Percentiles rank a stretch among this genome's conserved stretches.
These are phyloP conservation scores for Grosmannia clavigera DNA, from an alignment of 2,329 filamentous ascomycete genomes.

Conservation along the genomic window DNA sequence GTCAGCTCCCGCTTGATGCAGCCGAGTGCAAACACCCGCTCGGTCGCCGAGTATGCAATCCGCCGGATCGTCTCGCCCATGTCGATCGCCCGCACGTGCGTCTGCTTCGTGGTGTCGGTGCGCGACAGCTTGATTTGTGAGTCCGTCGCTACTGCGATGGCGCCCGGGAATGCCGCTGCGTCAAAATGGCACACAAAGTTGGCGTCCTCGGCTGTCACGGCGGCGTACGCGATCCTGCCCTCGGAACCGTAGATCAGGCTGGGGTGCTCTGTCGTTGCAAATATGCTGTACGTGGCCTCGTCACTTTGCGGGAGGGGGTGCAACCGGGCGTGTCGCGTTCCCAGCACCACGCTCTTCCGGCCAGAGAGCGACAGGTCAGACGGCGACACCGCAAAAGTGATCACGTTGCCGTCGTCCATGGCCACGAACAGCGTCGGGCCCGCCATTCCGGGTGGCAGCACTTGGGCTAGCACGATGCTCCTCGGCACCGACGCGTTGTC, in stretches of 20 bases:
- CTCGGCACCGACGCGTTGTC: conserved; percentile 71
- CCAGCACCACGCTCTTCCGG: conserved; percentile 72
- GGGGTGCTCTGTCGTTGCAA: conserved; percentile 87
- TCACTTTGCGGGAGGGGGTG: conserved; percentile 60
- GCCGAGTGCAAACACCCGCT: conserved; percentile 76
- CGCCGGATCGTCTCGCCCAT: conserved; percentile 75
- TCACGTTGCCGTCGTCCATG: conserved; percentile 83
- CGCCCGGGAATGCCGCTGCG: conserved; percentile 64
- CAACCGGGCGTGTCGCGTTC: conserved; percentile 73
- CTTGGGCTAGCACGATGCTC: conserved; percentile 65
- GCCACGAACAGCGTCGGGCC: conserved; percentile 74
- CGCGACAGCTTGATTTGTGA: conserved; percentile 65
- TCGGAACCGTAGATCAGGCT: conserved; percentile 87
- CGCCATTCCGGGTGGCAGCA: conserved; percentile 47
- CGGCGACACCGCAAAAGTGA: conserved; percentile 64
- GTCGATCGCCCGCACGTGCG: conserved; percentile 70
- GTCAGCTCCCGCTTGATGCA: conserved; percentile 66
- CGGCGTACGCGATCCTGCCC: conserved; percentile 80
- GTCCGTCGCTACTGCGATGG: conserved; percentile 69
- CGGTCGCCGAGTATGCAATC: conserved; percentile 68
- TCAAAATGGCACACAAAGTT: conserved; percentile 75
- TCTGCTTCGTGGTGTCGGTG: conserved; percentile 75
- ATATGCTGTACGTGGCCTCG: conserved; percentile 61
- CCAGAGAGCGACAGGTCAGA: conserved; percentile 51
- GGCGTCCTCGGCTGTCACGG: conserved; percentile 80